phyloP scores from a whole-genome alignment of 2,329 filamentous ascomycete species.

The Apiospora koreana region DNA sequence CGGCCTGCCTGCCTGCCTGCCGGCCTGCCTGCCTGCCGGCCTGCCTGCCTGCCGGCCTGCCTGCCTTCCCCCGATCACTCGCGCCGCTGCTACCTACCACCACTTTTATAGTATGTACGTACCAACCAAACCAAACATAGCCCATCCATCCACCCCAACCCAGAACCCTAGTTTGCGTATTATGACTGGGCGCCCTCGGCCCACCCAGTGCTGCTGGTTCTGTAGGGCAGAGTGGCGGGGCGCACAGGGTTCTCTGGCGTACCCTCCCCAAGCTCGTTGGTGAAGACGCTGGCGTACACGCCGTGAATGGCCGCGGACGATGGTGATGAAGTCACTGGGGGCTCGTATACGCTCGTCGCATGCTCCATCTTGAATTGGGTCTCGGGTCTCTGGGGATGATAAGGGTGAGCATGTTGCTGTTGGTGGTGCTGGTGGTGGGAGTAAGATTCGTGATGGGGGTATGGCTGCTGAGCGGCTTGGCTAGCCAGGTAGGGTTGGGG shows the following conservation, averaged over 20 bases:
- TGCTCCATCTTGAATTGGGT: slow-evolving; percentile 6
- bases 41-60: too few relatives aligned
- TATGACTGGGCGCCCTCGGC: slow-evolving; percentile 1
- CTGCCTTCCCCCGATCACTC: too few relatives aligned
- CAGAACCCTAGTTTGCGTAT: neutral
- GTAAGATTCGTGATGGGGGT: neutral
- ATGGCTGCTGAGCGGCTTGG: neutral
- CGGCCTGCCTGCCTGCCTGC: too few relatives aligned
- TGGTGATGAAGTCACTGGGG: neutral
- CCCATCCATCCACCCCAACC: neutral
- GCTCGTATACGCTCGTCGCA: slow-evolving; percentile 4
- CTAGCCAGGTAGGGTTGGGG: neutral
- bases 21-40: neutral
- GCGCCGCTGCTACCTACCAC: neutral
- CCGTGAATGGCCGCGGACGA: neutral
- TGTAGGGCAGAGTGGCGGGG: slow-evolving; percentile 10
- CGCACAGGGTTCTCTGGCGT: slow-evolving; percentile 4
- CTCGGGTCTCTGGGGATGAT: neutral
- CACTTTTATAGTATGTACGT: neutral
- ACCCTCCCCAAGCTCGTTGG: slow-evolving; percentile 3
- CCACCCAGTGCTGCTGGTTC: neutral
- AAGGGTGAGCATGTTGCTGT: neutral
- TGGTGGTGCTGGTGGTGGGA: neutral
- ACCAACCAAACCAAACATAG: neutral
- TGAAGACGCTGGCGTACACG: slow-evolving; percentile 5